Evolutionary conservation across 192 early-diverging fungal genomes (phyloP).

Genomic region (Backusella westeae): DNA sequence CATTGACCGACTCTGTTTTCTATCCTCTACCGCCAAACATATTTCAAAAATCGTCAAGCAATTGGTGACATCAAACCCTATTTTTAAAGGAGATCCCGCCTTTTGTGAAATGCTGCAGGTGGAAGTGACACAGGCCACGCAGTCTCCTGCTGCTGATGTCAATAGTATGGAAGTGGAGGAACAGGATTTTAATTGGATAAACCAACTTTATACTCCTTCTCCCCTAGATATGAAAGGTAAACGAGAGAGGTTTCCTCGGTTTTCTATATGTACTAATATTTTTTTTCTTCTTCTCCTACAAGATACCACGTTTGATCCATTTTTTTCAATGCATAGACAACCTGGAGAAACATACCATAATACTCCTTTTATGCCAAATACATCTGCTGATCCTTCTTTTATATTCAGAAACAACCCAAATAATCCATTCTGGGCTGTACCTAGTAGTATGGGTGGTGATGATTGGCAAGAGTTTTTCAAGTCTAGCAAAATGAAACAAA

Average conservation of each 20-base stretch:
- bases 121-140: not conserved
- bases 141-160: not conserved
- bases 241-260: not conserved
- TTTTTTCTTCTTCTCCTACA: not conserved
- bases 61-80: not conserved
- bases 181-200: conserved; percentile 5
- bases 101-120: not conserved
- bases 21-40: not conserved
- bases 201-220: not conserved
- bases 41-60: not conserved
- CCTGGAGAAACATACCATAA: not conserved
- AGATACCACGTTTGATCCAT: not conserved
- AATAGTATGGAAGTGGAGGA: not conserved
- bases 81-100: not conserved
- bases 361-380: not conserved
- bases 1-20: not conserved
- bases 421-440: conserved; percentile 8
- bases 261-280: too few relatives aligned
- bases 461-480: conserved; percentile 1
- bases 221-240: not conserved
- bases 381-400: not conserved
- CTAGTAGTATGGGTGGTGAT: conserved; percentile 4
- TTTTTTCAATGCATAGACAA: not conserved
- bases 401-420: not conserved
- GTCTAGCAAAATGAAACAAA: not conserved